These are phyloP conservation scores for Starmerella asiatica DNA, from an alignment of 805 yeast genomes.

Conservation along the genomic window DNA sequence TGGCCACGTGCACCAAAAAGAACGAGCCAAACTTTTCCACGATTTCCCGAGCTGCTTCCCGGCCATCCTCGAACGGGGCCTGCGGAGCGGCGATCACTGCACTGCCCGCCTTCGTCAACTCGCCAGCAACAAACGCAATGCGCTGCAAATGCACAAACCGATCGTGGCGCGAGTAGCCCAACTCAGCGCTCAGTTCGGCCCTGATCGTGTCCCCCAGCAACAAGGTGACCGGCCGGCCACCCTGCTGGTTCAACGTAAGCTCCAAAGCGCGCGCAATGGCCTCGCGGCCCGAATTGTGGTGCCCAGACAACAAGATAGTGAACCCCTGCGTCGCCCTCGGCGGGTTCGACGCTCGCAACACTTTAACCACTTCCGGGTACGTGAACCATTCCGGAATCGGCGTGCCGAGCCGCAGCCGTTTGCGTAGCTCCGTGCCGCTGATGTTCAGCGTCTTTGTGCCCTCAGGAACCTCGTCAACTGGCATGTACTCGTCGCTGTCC, in stretches of 20 bases:
- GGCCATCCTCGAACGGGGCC: conserved; percentile 35
- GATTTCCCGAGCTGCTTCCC: conserved; percentile 32
- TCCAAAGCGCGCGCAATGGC: conserved; percentile 72
- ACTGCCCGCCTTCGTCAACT: conserved; percentile 77
- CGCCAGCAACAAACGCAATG: conserved; percentile 53
- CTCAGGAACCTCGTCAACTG: conserved; percentile 78
- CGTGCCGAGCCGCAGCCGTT: conserved; percentile 70
- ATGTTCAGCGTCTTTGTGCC: conserved; percentile 74
- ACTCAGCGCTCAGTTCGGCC: conserved; percentile 30
- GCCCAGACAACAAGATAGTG: conserved; percentile 52
- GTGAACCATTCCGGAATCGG: conserved; percentile 95
- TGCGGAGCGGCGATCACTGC: conserved; percentile 66
- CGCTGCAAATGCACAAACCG: conserved; percentile 32
- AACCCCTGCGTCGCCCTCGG: conserved; percentile 86
- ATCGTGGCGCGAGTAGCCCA: conserved; percentile 31
- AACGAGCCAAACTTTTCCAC: conserved; percentile 40
- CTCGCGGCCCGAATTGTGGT: conserved; percentile 45
- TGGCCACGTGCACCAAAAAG: conserved; percentile 38
- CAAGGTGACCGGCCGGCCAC: conserved; percentile 65
- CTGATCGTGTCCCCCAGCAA: conserved; percentile 36
- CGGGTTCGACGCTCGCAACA: conserved; percentile 82
- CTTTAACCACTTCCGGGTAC: conserved; percentile 87
- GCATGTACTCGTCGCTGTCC: conserved; percentile 88
- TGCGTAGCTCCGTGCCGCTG: conserved; percentile 89
- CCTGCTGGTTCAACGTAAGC: conserved; percentile 80